Evolutionary conservation across 2,329 filamentous ascomycete genomes (phyloP).

Genomic region (Lecanoromycetidae sp.): DNA sequence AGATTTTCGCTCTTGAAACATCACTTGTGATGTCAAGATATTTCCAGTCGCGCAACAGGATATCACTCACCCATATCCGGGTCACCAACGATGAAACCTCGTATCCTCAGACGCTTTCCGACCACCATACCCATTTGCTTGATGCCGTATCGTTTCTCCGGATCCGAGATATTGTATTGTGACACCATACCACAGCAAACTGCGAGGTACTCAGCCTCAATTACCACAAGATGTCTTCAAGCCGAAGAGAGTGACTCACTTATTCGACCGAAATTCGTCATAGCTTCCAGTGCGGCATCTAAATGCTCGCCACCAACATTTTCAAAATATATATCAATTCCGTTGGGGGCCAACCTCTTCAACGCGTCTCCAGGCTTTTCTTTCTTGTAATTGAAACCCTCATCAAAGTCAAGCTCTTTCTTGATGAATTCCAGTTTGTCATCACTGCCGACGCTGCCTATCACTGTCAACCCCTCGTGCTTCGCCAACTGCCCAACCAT

Average conservation of each 20-base stretch:
- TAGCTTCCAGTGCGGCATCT: conserved; percentile 50
- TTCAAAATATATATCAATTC: conserved; percentile 74
- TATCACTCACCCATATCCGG: conserved; percentile 54
- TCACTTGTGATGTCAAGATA: too few relatives aligned
- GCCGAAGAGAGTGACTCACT: conserved; percentile 39
- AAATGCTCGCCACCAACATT: conserved; percentile 68
- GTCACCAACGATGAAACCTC: conserved; percentile 64
- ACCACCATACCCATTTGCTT: conserved; percentile 54
- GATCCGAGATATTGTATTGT: conserved; percentile 54
- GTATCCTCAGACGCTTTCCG: conserved; percentile 52
- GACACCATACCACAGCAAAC: conserved; percentile 50
- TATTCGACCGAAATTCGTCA: conserved; percentile 57
- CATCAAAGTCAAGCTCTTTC: conserved; percentile 58
- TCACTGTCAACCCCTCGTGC: conserved; percentile 64
- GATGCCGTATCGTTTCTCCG: conserved; percentile 50
- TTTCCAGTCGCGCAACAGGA: too few relatives aligned
- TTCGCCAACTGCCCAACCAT: conserved; percentile 75
- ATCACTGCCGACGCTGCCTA: conserved; percentile 68
- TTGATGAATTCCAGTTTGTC: conserved; percentile 66
- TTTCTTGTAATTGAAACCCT: conserved; percentile 79
- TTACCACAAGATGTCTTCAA: not conserved
- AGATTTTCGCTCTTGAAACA: too few relatives aligned
- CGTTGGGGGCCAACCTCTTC: conserved; percentile 57
- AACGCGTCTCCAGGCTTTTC: conserved; percentile 59
- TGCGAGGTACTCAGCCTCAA: conserved; percentile 1